Base-by-base conservation (phyloP, 257 asterid genomes). In the Solanum gandarillasii region DNA sequence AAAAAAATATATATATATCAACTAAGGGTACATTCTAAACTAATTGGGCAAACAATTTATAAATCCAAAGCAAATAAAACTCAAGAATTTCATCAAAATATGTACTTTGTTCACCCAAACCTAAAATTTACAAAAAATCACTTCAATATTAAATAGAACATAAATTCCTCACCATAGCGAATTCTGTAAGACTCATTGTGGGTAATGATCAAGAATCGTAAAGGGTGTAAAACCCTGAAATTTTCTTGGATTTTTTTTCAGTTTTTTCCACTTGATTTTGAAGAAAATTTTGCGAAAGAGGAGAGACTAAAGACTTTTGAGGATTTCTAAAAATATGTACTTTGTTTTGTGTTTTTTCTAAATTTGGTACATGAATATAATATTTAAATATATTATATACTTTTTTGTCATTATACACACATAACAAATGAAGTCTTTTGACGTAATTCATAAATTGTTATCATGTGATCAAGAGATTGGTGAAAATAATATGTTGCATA, bases 91-190 rank as follows among this genome's bases (percentile, higher is more conserved):
- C n/a, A n/a, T n/a, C n/a, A n/a, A n/a, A n/a, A n/a, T n/a, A n/a
- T n/a, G n/a, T n/a, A n/a, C n/a, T n/a, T n/a, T n/a, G n/a, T n/a
- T n/a, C n/a, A 81, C 68, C 67, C 68, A 10, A 81, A 79, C 35
- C 84, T 25, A 41, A 14, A 25, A 9, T 68, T 43, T 32, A 43
- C 83, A 72, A 25, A n/a, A 25, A 43, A 79, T 16, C 65, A 79
- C 36, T 79, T 43, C 8, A 79, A 79, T 27, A 27, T 43, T 79
- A 79, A 79, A 27, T 12, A 79, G 9, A 27, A 43, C 16, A 43
- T 6, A 27, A 43, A 86, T 78, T n/a, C 39, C 90, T 90, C 58
- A 94, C 96, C 98, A 94, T 94, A 43, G 98, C 90, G 70, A 93
- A 94, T 78, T 94, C 90, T 25, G 93, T 90, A 86, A 87, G 87